A percentile compares a stretch with the other conserved stretches of the same genome.
Conservation (phyloP, 1,139 yeast genomes). For the Hyphopichia wangnamkhiaoensis region DNA sequence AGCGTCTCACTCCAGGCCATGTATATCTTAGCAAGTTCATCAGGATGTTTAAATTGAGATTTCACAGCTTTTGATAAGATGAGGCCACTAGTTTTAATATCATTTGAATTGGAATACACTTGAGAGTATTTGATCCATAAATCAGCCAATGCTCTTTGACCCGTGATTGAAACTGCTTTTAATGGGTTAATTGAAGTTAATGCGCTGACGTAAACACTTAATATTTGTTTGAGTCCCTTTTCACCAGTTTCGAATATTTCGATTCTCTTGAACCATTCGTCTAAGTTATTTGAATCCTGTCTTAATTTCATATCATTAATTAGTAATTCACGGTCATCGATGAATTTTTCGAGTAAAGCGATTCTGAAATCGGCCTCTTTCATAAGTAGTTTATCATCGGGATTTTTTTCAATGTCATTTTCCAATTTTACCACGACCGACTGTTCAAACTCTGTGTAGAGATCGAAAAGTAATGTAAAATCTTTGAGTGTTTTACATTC, state of each 20-base stretch:
- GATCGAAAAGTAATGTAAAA: conserved; percentile 65
- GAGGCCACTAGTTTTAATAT: conserved; percentile 61
- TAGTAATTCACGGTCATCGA: conserved; percentile 55
- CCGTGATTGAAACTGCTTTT: conserved; percentile 37
- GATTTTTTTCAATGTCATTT: conserved; percentile 21
- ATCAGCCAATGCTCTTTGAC: conserved; percentile 39
- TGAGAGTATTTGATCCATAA: conserved; percentile 75
- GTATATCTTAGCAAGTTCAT: conserved; percentile 71
- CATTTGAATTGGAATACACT: conserved; percentile 57
- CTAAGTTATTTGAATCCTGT: conserved; percentile 61
- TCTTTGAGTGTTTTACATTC: conserved; percentile 57
- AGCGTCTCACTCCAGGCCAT: conserved; percentile 73
- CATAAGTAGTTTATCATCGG: conserved; percentile 18
- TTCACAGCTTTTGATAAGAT: conserved; percentile 66
- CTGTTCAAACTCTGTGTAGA: conserved; percentile 66
- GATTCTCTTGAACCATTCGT: conserved; percentile 68
- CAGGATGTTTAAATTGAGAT: conserved; percentile 64
- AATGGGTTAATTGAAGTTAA: conserved; percentile 67
- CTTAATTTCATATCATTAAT: conserved; percentile 68
- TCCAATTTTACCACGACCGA: conserved; percentile 39
- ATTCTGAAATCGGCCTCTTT: conserved; percentile 45
- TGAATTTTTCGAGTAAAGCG: conserved; percentile 53
- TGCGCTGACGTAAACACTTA: conserved; percentile 66
- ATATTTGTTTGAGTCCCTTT: conserved; percentile 37
- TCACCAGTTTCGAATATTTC: conserved; percentile 34